These are phyloP conservation scores for Aspergillus sergii DNA, from an alignment of 2,329 filamentous ascomycete genomes.

Conservation along the genomic window DNA sequence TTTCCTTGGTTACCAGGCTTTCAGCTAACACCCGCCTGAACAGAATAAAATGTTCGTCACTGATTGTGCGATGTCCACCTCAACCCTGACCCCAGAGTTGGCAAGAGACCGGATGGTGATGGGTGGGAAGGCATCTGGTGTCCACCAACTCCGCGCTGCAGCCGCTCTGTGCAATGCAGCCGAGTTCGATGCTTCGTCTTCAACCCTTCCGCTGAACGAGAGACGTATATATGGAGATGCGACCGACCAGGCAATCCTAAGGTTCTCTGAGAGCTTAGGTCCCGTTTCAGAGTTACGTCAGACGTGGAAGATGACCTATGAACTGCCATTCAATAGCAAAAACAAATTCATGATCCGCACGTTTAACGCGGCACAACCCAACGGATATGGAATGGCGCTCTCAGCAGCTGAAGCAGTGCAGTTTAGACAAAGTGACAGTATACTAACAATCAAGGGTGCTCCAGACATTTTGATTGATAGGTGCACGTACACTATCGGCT, in stretches of 20 bases:
- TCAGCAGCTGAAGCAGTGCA: constrained; percentile 9
- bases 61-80: constrained; percentile 63
- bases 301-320: constrained; percentile 67
- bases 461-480: constrained; percentile 71
- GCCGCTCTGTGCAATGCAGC: constrained; percentile 73
- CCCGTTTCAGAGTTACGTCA: constrained; percentile 62
- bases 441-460: constrained; percentile 77
- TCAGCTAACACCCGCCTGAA: background rate
- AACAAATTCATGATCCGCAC: constrained; percentile 79
- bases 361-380: constrained; percentile 38
- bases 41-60: constrained; percentile 74
- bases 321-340: constrained; percentile 77
- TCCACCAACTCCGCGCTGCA: constrained; percentile 63
- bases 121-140: constrained; percentile 5
- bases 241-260: constrained; percentile 73
- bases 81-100: constrained; percentile 54
- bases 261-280: constrained; percentile 68
- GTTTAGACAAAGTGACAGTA: constrained; percentile 10
- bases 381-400: constrained; percentile 1
- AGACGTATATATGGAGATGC: constrained; percentile 73
- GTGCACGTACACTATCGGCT: constrained; percentile 60
- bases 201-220: constrained; percentile 60
- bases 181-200: constrained; percentile 70
- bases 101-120: constrained; percentile 49
- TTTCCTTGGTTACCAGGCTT: too few species aligned